Evolutionary conservation across 1,284 basidiomycete genomes (phyloP), one percentile per base, ranked within the genome.

Genomic region (Ceratobasidium sp.): DNA sequence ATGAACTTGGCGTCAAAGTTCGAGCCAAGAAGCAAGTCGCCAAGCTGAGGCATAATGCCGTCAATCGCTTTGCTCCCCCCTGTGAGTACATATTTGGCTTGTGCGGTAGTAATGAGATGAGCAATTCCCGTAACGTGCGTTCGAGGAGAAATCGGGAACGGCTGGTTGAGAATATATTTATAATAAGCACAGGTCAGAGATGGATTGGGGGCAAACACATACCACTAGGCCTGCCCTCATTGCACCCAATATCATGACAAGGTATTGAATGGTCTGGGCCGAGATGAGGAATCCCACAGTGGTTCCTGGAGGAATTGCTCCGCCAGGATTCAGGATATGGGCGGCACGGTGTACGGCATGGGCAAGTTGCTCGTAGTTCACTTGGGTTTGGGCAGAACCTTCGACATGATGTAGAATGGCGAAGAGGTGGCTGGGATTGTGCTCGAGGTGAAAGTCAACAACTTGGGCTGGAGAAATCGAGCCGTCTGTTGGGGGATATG

Each of bases 211-310:
- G 12, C 5, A 27, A 7, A 31, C 32, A 49, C 22, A 13, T 40
- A 64, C 60, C n/a, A 64, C 60, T n/a, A 64, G 47, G 1, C 60
- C 60, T 15, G 60, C 60, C 25, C 60, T 52, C 60, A 64, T 64
- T 20, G 47, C 60, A 49, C 60, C 60, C 13, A 64, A 52, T 13
- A 52, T 29, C 20, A 64, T 22, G 20, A 45, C 60, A 25, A 64
- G 22, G 25, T 64, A 64, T 8, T 35, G n/a, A 4, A 64, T 49
- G 22, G 45, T 64, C 17, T 64, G 47, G 13, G 49, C 17, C 5
- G 60, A 64, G 32, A 52, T 40, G 3, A 64, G 25, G 10, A 64
- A 50, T 8, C 47, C 60, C 15, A 64, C 29, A 25, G 50, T 50
- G 3, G 60, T 64, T 32, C 60, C 60, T 40, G 17, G 60, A 29